Base-by-base conservation (phyloP, 176 grass and related monocot species). In the Raddia distichophylla region DNA sequence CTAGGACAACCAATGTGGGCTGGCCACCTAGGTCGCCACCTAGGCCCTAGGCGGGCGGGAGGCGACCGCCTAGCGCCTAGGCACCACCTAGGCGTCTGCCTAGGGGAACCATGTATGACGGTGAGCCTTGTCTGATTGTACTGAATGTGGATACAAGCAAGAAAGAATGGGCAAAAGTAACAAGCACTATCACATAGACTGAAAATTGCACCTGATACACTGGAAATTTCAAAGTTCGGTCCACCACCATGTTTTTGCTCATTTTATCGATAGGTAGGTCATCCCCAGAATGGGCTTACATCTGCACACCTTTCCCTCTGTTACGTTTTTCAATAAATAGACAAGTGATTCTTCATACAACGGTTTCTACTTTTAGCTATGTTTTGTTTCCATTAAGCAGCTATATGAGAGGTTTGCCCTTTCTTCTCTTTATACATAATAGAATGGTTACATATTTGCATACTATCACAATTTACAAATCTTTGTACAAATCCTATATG, bases 91-190 rank as follows among this genome's bases (percentile, higher is more conserved):
- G 27, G 27, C 27, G 27, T 27, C 27, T 27, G 27, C 27, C 27
- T 27, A 27, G 27, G 27, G 27, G 27, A 27, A 27, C 27, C 27
- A 27, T 27, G 27, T 0, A 27, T 61, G 46, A 49, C 67, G 51
- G 2, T 71, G 67, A 60, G 27, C 45, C 44, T 51, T 82, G 67
- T 73, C 46, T 51, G 32, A 18, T 17, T 53, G 45, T 11, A 62
- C 51, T 72, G 57, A 82, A 40, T 74, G 27, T 82, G 69, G 58
- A 73, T 51, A 82, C 58, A 43, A 0, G 52, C 46, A 73, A 73
- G 34, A 58, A 73, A 51, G 58, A 34, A 37, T 74, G 59, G 69
- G 59, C 33, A 60, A 15, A 33, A 69, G 10, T 67, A 55, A 79
- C 76, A 79, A 46, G 48, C 32, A 13, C 45, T 79, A 43, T 67